Conservation (phyloP, 495 filamentous ascomycete species). For the Astrocystis sublimbata region DNA sequence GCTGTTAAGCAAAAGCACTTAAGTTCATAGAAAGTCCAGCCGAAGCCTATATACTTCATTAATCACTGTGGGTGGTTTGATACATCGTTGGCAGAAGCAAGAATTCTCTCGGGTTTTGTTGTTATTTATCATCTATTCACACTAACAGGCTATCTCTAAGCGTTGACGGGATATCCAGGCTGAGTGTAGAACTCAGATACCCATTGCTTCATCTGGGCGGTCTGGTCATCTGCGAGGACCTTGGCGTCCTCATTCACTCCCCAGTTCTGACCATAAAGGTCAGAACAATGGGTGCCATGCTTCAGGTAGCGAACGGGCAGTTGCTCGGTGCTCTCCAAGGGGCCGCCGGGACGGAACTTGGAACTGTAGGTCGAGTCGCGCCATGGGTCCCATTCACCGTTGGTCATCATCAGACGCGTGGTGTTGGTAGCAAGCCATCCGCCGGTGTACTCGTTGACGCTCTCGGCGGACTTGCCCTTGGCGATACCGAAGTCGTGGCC, state of each 20-base stretch:
- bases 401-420: constrained; percentile 60
- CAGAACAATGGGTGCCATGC: constrained; percentile 46
- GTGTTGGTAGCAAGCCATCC: constrained; percentile 60
- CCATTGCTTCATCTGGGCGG: constrained; percentile 41
- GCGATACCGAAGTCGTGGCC: constrained; percentile 39
- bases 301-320: constrained; percentile 37
- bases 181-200: constrained; percentile 43
- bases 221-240: constrained; percentile 34
- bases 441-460: constrained; percentile 61
- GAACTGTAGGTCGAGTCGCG: constrained; percentile 41
- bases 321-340: constrained; percentile 34
- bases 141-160: background rate
- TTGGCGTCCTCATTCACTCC: constrained; percentile 39
- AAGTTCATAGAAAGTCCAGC: too few relatives aligned
- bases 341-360: constrained; percentile 43
- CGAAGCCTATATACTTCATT: too few relatives aligned
- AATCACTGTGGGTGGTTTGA: too few relatives aligned
- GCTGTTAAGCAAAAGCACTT: too few relatives aligned
- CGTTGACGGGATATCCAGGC: constrained; percentile 25
- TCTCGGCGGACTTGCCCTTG: constrained; percentile 50
- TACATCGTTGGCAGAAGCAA: too few relatives aligned
- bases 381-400: constrained; percentile 55
- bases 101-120: background rate
- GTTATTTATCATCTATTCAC: background rate
- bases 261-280: constrained; percentile 52